Conservation (phyloP, 2,329 filamentous ascomycete species). For the Aspergillus alliaceus region DNA sequence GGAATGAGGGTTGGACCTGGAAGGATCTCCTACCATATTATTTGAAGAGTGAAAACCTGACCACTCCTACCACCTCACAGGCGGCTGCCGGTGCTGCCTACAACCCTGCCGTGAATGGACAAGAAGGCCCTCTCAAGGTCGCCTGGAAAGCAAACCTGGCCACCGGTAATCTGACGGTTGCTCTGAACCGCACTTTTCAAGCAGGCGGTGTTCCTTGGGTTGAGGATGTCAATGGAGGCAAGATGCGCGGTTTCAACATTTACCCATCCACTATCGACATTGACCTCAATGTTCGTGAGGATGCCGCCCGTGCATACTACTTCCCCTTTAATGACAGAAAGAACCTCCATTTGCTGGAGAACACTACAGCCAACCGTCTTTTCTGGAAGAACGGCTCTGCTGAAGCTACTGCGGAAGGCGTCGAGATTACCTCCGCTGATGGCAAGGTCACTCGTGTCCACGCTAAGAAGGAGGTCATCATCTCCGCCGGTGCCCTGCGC, state of each 20-base stretch:
- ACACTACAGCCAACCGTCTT: conserved; percentile 44
- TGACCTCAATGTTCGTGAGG: conserved; percentile 42
- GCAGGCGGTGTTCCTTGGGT: conserved; percentile 41
- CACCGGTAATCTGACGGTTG: conserved; percentile 24
- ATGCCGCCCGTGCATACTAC: conserved; percentile 52
- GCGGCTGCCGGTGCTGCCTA: conserved; percentile 27
- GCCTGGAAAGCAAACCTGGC: conserved; percentile 26
- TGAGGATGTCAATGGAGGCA: conserved; percentile 46
- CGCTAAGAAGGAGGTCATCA: conserved; percentile 54
- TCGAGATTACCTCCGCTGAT: conserved; percentile 27
- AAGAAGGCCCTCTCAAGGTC: conserved; percentile 30
- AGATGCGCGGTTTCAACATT: conserved; percentile 45
- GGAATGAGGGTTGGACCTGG: conserved; percentile 37
- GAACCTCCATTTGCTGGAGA: conserved; percentile 47
- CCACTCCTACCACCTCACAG: conserved; percentile 25
- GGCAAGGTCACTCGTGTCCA: conserved; percentile 17
- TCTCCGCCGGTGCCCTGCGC: conserved; percentile 59
- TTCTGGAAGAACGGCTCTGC: conserved; percentile 32
- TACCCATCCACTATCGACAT: conserved; percentile 46
- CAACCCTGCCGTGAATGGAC: conserved; percentile 28
- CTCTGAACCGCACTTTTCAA: conserved; percentile 41
- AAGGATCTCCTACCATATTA: conserved; percentile 31
- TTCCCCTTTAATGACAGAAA: conserved; percentile 42
- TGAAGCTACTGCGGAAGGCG: conserved; percentile 28
- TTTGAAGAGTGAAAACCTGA: conserved; percentile 29